A percentile compares a stretch with the other conserved stretches of the same genome.
Evolutionary conservation across 345 rosid genomes (phyloP).

Genomic region (Brassica nigra): DNA sequence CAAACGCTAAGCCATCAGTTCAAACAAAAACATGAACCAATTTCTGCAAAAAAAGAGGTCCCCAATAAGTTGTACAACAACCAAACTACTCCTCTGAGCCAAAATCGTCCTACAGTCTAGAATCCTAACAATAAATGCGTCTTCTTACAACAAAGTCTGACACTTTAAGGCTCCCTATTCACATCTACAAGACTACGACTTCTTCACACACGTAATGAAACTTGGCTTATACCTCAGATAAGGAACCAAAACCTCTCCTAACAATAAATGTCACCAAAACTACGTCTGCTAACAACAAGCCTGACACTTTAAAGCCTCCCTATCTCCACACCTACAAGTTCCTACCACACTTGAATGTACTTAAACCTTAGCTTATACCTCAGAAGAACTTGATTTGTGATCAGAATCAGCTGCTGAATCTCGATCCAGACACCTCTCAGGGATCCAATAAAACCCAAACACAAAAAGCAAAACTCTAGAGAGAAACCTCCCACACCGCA

Average conservation of each 20-base stretch:
- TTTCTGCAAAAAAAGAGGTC: conserved; percentile 36
- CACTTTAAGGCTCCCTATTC: conserved; percentile 21
- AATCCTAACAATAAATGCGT: not conserved
- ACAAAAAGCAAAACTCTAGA: conserved; percentile 77
- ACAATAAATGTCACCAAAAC: not conserved
- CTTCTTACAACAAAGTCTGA: conserved; percentile 17
- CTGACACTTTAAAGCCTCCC: conserved; percentile 15
- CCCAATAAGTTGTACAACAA: conserved; percentile 29
- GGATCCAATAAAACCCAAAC: conserved; percentile 93
- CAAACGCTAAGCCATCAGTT: conserved; percentile 16
- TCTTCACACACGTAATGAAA: not conserved
- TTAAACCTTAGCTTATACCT: not conserved
- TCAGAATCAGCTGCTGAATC: not conserved
- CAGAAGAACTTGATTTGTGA: conserved; percentile 4
- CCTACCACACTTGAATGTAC: not conserved
- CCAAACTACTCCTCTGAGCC: conserved; percentile 20
- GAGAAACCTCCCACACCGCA: conserved; percentile 65
- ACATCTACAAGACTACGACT: not conserved
- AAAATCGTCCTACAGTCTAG: conserved; percentile 1
- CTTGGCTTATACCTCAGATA: conserved; percentile 32
- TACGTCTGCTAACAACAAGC: not conserved
- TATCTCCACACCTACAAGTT: not conserved
- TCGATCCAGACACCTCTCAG: conserved; percentile 44
- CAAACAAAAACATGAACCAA: conserved; percentile 8
- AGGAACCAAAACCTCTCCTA: not conserved